phyloP scores from a whole-genome alignment of 768 basidiomycete species.

The Neoboletus brunneissimus region DNA sequence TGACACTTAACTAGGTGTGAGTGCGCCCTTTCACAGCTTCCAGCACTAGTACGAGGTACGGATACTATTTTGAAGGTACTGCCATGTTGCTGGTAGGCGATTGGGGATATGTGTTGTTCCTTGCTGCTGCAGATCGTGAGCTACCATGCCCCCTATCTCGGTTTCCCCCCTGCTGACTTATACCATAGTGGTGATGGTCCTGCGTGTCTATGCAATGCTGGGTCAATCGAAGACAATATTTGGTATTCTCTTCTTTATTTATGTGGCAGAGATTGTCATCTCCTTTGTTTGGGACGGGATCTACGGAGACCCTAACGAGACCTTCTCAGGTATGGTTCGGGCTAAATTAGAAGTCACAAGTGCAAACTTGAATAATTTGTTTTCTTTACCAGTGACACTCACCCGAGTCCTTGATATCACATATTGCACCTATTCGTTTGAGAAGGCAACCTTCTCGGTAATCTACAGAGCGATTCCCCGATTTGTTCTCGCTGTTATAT shows the following conservation, averaged over 20 bases:
- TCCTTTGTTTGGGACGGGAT: background rate
- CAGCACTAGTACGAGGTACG: background rate
- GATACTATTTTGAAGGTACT: background rate
- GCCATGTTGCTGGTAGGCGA: background rate
- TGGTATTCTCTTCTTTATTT: slow-evolving; percentile 2
- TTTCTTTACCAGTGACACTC: background rate
- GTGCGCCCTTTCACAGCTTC: background rate
- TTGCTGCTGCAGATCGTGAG: slow-evolving; percentile 11
- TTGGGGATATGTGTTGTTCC: slow-evolving; percentile 4
- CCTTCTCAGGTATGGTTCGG: slow-evolving; percentile 2
- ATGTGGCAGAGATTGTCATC: background rate
- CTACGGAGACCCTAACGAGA: background rate
- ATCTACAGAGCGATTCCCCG: slow-evolving; percentile 8
- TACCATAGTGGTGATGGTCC: slow-evolving; percentile 17
- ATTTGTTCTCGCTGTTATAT: background rate
- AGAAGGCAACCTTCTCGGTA: background rate
- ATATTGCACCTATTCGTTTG: background rate
- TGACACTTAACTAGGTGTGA: slow-evolving; percentile 7
- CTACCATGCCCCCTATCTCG: background rate
- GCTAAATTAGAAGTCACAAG: background rate
- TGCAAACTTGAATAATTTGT: too few relatives aligned
- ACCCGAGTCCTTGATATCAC: background rate
- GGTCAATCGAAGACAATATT: slow-evolving; percentile 6
- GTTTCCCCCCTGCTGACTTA: background rate
- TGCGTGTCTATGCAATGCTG: slow-evolving; percentile 19